Evolutionary conservation across 2,329 filamentous ascomycete species (phyloP), one percentile per base, ranked within the genome.

Genomic region (Aspergillus udagawae): DNA sequence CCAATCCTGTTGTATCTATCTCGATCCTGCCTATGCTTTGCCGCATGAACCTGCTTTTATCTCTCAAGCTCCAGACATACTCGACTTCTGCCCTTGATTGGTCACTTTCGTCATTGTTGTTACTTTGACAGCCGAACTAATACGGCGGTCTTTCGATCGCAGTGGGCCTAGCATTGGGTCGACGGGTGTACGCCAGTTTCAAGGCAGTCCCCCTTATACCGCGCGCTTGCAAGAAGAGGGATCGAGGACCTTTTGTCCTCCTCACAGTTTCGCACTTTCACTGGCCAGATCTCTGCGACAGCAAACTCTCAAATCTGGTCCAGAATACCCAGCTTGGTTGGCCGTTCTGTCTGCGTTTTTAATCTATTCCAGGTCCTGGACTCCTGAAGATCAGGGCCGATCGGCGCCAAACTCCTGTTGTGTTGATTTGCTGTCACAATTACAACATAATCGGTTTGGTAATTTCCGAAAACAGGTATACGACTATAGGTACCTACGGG

Each of bases 101-200:
- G 55, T 64, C 57, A 62, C 56, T 47, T 29, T 49, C 51, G 14
- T 53, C 53, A 49, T 49, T 56, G 56, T 57, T 61, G 49, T 42
- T 38, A 57, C 60, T 25, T 45, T 45, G 42, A 45, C 42, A 45
- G 42, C 42, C 20, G 20, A 45, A 7, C 32, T 38, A 45, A 45
- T 23, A 10, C 21, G 42, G 20, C 21, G 42, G 23, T 45, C 42
- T 4, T 21, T 45, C 20, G 42, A 45, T 23, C 42, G 42, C 42
- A 47, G 44, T 47, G 20, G 44, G 20, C n/a, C 20, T 23, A 10
- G 20, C 21, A 23, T 25, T 47, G 21, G 9, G 8, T 23, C 44
- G n/a, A 27, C 10, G 44, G 21, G 20, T 14, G 21, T 6, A 23
- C 21, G 21, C n/a, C 20, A 27, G 23, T 25, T 47, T 47, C n/a